Percentiles rank a stretch among this genome's conserved stretches.
Evolutionary conservation across 371 early-diverging fungal species (phyloP).

Genomic region (Actinomucor elegans): DNA sequence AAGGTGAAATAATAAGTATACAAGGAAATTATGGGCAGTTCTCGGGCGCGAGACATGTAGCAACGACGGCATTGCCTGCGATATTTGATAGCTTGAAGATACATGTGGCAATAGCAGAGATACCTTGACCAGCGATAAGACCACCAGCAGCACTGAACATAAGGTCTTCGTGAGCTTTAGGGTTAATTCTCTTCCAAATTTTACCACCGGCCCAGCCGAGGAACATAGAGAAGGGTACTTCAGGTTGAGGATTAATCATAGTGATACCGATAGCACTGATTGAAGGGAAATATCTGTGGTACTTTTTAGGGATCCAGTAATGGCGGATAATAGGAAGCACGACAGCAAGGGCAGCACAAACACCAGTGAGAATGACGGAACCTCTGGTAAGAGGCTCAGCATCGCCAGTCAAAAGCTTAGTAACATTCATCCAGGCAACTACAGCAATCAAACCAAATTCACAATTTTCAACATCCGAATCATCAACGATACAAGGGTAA

Average conservation of each 20-base stretch:
- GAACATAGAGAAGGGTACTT: conserved; percentile 61
- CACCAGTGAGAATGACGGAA: conserved; percentile 50
- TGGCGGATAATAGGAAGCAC: conserved; percentile 49
- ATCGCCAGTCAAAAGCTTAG: conserved; percentile 55
- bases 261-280: conserved; percentile 70
- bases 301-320: conserved; percentile 54
- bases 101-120: conserved; percentile 65
- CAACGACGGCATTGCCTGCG: no score
- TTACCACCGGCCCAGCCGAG: conserved; percentile 55
- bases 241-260: conserved; percentile 62
- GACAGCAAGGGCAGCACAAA: conserved; percentile 50
- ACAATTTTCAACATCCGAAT: conserved; percentile 30
- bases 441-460: conserved; percentile 62
- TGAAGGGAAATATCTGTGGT: conserved; percentile 59
- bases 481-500: conserved; percentile 56
- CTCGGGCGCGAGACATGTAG: no score
- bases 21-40: no score
- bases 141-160: conserved; percentile 67
- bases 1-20: no score
- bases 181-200: conserved; percentile 53
- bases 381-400: conserved; percentile 42
- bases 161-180: conserved; percentile 42
- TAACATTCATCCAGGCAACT: conserved; percentile 66
- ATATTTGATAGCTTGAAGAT: conserved; percentile 49
- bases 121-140: conserved; percentile 76